Conservation (phyloP, 2,329 filamentous ascomycete genomes). For the Colletotrichum zoysiae region DNA sequence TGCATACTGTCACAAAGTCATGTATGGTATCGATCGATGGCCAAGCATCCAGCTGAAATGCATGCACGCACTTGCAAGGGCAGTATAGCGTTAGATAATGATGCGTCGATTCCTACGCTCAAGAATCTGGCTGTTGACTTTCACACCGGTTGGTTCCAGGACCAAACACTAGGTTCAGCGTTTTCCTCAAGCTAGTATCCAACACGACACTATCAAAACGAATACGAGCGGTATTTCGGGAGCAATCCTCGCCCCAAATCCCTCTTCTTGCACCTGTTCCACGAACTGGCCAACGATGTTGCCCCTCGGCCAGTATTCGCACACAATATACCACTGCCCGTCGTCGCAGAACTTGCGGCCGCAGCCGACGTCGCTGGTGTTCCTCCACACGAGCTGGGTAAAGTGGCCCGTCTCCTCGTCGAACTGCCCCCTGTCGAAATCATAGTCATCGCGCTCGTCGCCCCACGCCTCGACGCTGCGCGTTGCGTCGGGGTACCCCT, state of each 20-base stretch:
- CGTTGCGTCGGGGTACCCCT: conserved; percentile 72
- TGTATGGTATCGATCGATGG: no score
- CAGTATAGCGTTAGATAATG: neutral
- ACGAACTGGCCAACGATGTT: conserved; percentile 69
- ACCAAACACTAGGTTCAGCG: neutral
- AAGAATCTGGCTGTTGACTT: neutral
- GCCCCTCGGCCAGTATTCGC: conserved; percentile 77
- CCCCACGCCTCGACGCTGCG: conserved; percentile 76
- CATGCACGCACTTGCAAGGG: neutral
- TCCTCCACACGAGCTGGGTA: conserved; percentile 79
- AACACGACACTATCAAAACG: neutral
- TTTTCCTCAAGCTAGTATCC: neutral
- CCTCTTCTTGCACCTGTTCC: conserved; percentile 44
- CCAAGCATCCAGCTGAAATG: neutral
- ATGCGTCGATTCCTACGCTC: neutral
- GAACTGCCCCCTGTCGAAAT: conserved; percentile 70
- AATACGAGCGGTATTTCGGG: neutral
- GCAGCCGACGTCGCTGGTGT: conserved; percentile 70
- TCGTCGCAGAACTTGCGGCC: conserved; percentile 49
- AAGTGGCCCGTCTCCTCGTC: conserved; percentile 75
- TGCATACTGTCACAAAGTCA: no score
- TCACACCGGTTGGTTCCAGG: neutral
- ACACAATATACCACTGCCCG: conserved; percentile 74
- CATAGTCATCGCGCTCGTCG: conserved; percentile 68
- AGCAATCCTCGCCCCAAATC: neutral